A percentile compares a stretch with the other conserved stretches of the same genome.
Evolutionary conservation across 2,329 filamentous ascomycete genomes (phyloP).

Genomic region (Xenoacremonium recifei): DNA sequence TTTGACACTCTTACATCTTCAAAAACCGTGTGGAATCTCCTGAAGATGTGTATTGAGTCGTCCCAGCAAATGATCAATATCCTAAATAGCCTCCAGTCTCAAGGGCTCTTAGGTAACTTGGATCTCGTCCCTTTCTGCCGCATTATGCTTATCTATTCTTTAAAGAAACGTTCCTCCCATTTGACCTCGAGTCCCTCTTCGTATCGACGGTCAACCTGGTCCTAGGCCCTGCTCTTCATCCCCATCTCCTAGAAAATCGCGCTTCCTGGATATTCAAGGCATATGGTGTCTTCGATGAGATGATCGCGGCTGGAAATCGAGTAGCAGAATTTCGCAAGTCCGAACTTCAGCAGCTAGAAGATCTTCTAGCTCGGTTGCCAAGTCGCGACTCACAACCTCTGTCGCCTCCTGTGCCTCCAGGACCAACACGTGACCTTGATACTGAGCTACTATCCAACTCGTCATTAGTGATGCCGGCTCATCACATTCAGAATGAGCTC

Average conservation of each 20-base stretch:
- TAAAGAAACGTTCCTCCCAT: constrained; percentile 47
- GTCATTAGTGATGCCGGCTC: constrained; percentile 2
- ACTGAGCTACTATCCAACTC: no score
- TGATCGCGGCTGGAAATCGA: constrained; percentile 43
- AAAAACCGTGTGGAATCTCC: constrained; percentile 30
- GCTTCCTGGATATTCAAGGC: constrained; percentile 39
- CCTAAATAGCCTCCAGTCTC: constrained; percentile 41
- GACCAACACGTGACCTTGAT: no score
- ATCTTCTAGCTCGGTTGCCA: constrained; percentile 33
- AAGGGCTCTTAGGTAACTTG: constrained; percentile 44
- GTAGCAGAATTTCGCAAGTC: constrained; percentile 42
- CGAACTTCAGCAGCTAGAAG: constrained; percentile 45
- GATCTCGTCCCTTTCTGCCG: neutral
- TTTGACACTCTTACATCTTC: constrained; percentile 37
- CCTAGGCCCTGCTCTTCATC: constrained; percentile 36
- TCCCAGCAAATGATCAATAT: constrained; percentile 35
- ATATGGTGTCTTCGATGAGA: constrained; percentile 44
- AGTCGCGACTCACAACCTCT: constrained; percentile 3
- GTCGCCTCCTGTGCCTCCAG: neutral
- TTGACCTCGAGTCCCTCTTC: constrained; percentile 45
- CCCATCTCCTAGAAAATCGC: constrained; percentile 32
- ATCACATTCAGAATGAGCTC: constrained; percentile 11
- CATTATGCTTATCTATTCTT: neutral
- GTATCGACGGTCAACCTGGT: constrained; percentile 42
- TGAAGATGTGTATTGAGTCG: constrained; percentile 35